Conservation (phyloP, 805 yeast species). For the Candida fluviatilis region DNA sequence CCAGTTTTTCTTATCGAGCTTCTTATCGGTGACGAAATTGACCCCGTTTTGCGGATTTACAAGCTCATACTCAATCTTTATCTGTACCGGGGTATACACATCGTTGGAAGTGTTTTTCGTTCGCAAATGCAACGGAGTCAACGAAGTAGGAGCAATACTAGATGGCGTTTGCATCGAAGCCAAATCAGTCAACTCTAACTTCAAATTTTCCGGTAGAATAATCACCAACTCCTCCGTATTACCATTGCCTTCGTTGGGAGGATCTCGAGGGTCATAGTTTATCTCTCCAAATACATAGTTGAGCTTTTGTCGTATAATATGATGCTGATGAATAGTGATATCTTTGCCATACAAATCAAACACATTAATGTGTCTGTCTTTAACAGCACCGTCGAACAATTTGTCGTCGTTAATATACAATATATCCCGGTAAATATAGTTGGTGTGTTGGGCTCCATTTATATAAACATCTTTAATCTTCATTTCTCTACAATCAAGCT, state of each 20-base stretch:
- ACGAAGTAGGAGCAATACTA: conserved; percentile 19
- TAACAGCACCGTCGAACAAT: conserved; percentile 23
- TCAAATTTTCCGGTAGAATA: conserved; percentile 60
- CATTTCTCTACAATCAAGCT: conserved; percentile 78
- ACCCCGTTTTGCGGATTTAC: conserved; percentile 71
- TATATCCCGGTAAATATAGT: conserved; percentile 54
- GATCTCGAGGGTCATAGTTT: conserved; percentile 25
- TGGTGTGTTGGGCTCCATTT: conserved; percentile 50
- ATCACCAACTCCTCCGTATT: conserved; percentile 65
- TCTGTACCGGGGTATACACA: conserved; percentile 64
- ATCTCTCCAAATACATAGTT: conserved; percentile 50
- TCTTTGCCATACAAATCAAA: conserved; percentile 42
- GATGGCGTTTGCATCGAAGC: conserved; percentile 25
- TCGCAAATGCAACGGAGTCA: conserved; percentile 34
- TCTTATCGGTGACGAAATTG: conserved; percentile 61
- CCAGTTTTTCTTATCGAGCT: conserved; percentile 55
- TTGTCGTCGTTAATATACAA: conserved; percentile 36
- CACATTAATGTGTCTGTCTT: conserved; percentile 22
- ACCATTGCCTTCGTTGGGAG: conserved; percentile 10
- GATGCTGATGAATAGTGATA: conserved; percentile 52
- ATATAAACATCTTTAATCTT: conserved; percentile 59
- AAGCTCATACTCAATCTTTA: conserved; percentile 64
- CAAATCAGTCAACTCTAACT: conserved; percentile 42
- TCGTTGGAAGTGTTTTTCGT: conserved; percentile 33
- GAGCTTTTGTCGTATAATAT: conserved; percentile 49